Conservation (phyloP, 2,329 filamentous ascomycete genomes). For the Clonostachys rosea region DNA sequence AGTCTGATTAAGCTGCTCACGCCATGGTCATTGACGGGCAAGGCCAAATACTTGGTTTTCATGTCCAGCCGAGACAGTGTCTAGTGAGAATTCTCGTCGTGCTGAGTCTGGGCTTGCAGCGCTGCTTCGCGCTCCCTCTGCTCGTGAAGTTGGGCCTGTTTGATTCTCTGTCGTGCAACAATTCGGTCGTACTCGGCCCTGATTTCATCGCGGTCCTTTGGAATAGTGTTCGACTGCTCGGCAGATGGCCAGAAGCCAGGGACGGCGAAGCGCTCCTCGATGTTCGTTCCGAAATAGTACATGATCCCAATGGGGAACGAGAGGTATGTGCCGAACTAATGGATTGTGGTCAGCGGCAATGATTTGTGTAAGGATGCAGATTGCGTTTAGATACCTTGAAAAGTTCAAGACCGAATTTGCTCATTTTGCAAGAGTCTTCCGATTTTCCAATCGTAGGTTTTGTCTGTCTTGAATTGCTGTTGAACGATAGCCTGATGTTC, state of each 20-base stretch:
- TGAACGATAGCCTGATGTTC: not conserved
- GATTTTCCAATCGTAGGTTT: not conserved
- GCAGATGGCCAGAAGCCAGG: slow-evolving; percentile 90
- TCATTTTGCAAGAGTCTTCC: slow-evolving; percentile 42
- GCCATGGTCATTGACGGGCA: too few species aligned
- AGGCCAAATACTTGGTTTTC: slow-evolving; percentile 5
- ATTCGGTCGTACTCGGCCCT: slow-evolving; percentile 73
- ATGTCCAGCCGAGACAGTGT: not conserved
- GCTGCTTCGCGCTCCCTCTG: slow-evolving; percentile 17
- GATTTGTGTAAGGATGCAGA: not conserved
- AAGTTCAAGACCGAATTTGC: slow-evolving; percentile 80
- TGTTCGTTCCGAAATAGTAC: slow-evolving; percentile 99
- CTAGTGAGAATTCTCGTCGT: not conserved
- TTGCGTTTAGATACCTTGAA: slow-evolving; percentile 62
- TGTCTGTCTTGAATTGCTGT: not conserved
- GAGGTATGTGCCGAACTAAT: slow-evolving; percentile 94
- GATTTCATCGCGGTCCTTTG: slow-evolving; percentile 77
- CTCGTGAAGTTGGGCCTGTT: slow-evolving; percentile 50
- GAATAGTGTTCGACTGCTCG: slow-evolving; percentile 71
- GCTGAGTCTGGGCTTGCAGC: slow-evolving; percentile 5
- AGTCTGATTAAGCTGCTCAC: too few species aligned
- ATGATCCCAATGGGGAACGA: slow-evolving; percentile 98
- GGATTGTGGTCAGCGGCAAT: not conserved
- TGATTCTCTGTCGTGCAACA: slow-evolving; percentile 61
- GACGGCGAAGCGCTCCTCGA: slow-evolving; percentile 86